phyloP scores from a whole-genome alignment of 345 rosid species.

The Nasturtium officinale region DNA sequence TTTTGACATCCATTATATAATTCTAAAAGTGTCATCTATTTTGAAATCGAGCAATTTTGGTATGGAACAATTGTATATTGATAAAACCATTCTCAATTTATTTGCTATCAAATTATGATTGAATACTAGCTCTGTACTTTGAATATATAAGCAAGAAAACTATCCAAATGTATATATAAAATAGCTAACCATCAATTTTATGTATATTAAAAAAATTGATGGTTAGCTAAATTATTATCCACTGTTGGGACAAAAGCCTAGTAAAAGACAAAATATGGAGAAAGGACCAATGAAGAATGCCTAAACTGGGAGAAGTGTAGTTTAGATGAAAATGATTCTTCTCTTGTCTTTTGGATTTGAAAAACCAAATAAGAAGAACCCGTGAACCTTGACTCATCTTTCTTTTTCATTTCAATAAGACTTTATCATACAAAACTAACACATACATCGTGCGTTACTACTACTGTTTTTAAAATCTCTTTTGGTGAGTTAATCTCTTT shows the following conservation, averaged over 20 bases:
- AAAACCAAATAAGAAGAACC: constrained; percentile 23
- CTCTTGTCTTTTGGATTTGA: not conserved
- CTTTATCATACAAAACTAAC: not conserved
- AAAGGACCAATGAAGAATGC: constrained; percentile 20
- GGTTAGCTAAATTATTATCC: constrained; percentile 14
- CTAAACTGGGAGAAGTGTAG: constrained; percentile 31
- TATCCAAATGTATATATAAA: not conserved
- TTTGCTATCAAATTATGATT: not conserved
- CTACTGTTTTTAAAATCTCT: not conserved
- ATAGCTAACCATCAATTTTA: constrained; percentile 3
- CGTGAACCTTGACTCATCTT: constrained; percentile 24
- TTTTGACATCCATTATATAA: not conserved
- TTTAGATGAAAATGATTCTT: constrained; percentile 1
- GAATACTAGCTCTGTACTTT: not conserved
- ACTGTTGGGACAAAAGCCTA: constrained; percentile 21
- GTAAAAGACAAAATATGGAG: constrained; percentile 14
- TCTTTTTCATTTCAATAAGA: not conserved
- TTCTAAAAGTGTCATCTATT: not conserved
- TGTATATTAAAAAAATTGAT: not conserved
- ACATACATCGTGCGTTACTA: not conserved
- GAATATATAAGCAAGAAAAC: constrained; percentile 1
- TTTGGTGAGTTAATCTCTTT: not conserved
- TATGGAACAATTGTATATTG: not conserved
- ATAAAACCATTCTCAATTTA: not conserved
- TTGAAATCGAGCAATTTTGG: not conserved